Evolutionary conservation across 2,329 filamentous ascomycete species (phyloP).

Genomic region (Byssoonygena ceratinophila): DNA sequence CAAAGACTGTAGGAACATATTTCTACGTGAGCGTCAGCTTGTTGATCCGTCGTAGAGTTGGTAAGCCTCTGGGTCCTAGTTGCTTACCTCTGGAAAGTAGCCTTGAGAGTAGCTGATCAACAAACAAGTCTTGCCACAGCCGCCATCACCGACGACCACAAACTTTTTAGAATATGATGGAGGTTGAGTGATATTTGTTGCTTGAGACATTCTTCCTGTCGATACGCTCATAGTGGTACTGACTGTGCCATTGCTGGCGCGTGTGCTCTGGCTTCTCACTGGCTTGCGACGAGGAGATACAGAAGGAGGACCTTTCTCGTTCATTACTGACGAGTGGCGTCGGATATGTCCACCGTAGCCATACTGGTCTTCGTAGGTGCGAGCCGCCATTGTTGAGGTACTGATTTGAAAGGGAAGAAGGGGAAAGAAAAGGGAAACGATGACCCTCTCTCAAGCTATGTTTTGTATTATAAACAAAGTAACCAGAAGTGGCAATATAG

Average conservation of each 20-base stretch:
- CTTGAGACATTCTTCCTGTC: conserved; percentile 59
- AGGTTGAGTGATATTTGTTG: conserved; percentile 77
- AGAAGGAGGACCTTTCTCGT: conserved; percentile 29
- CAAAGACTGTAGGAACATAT: conserved; percentile 98
- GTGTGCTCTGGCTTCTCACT: conserved; percentile 45
- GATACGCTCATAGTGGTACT: conserved; percentile 72
- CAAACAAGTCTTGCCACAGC: conserved; percentile 96
- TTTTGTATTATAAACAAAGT: conserved; percentile 3
- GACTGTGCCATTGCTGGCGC: conserved; percentile 80
- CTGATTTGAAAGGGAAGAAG: background rate
- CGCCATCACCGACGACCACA: conserved; percentile 94
- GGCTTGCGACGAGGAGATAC: conserved; percentile 38
- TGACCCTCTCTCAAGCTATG: background rate
- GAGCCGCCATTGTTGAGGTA: conserved; percentile 14
- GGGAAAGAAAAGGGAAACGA: conserved; percentile 9
- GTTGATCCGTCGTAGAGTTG: too few species aligned
- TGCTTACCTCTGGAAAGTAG: conserved; percentile 94
- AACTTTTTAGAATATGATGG: conserved; percentile 98
- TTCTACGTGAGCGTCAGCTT: conserved; percentile 51
- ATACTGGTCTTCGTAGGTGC: conserved; percentile 15
- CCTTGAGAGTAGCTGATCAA: conserved; percentile 98
- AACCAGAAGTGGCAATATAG: background rate
- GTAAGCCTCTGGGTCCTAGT: too few species aligned
- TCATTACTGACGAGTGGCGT: conserved; percentile 44
- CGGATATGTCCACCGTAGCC: conserved; percentile 43